phyloP scores from a whole-genome alignment of 441 rosid genomes.

The Codiaeum variegatum region DNA sequence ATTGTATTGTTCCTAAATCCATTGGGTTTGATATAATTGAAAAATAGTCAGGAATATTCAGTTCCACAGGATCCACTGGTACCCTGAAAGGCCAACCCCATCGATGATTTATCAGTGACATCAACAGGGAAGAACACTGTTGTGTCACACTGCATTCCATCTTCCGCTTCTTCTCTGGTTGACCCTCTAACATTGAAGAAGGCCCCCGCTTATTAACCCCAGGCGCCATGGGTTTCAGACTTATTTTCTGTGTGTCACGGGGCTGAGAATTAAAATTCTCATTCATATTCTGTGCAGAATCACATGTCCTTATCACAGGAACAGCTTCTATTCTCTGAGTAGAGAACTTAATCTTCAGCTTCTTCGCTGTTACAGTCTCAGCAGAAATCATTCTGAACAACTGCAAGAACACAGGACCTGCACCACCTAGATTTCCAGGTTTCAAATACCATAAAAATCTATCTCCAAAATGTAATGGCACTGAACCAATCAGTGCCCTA shows the following conservation, averaged over 20 bases:
- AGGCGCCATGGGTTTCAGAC: conserved; percentile 11
- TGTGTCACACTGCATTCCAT: conserved; percentile 45
- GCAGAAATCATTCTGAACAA: conserved; percentile 41
- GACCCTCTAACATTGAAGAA: conserved; percentile 30
- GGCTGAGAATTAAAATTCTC: conserved; percentile 19
- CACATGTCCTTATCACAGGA: conserved; percentile 27
- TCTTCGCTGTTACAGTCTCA: conserved; percentile 35
- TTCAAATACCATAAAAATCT: background rate
- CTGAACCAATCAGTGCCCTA: conserved; percentile 25
- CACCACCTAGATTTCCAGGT: background rate
- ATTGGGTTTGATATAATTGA: conserved; percentile 44
- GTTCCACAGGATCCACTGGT: conserved; percentile 46
- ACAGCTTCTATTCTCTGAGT: conserved; percentile 33
- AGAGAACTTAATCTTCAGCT: conserved; percentile 50
- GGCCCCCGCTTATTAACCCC: conserved; percentile 43
- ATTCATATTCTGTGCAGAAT: conserved; percentile 16
- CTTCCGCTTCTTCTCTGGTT: conserved; percentile 47
- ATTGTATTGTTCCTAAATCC: conserved; percentile 58
- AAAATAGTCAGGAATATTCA: conserved; percentile 48
- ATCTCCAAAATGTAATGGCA: conserved; percentile 15
- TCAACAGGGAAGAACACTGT: conserved; percentile 51
- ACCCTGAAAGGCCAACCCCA: conserved; percentile 43
- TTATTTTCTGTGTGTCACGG: conserved; percentile 15
- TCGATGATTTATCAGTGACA: conserved; percentile 37
- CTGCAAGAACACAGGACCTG: background rate